Conservation (phyloP, 805 yeast species). For the Monosporozyma servazzii region DNA sequence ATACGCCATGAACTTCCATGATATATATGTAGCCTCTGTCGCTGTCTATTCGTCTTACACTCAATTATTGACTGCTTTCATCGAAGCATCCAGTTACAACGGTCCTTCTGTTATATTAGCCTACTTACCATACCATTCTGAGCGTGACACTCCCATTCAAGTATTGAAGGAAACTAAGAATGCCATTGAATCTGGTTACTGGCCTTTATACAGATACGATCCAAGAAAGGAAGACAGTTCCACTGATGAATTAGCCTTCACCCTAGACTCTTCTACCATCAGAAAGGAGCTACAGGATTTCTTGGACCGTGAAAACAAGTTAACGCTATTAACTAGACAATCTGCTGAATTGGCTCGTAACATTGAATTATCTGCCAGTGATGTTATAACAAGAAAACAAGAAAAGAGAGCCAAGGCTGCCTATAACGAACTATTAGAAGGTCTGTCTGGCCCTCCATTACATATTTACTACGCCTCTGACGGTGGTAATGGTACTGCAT, state of each 20-base stretch:
- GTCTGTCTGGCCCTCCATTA: slow-evolving; percentile 85
- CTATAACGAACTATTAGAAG: slow-evolving; percentile 66
- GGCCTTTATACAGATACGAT: slow-evolving; percentile 88
- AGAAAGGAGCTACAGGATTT: slow-evolving; percentile 68
- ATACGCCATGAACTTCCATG: slow-evolving; percentile 88
- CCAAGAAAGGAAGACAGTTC: slow-evolving; percentile 39
- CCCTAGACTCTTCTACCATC: slow-evolving; percentile 75
- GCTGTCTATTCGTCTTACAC: slow-evolving; percentile 92
- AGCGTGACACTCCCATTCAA: slow-evolving; percentile 57
- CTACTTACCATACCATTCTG: slow-evolving; percentile 66
- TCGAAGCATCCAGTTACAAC: slow-evolving; percentile 79
- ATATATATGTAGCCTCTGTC: slow-evolving; percentile 85
- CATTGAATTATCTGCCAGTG: slow-evolving; percentile 53
- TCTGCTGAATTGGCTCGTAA: slow-evolving; percentile 72
- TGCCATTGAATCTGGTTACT: slow-evolving; percentile 89
- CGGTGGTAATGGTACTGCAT: slow-evolving; percentile 77
- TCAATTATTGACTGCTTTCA: slow-evolving; percentile 77
- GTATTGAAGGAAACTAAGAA: slow-evolving; percentile 78
- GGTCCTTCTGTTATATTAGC: slow-evolving; percentile 93
- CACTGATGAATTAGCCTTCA: slow-evolving; percentile 48
- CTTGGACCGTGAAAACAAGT: slow-evolving; percentile 81
- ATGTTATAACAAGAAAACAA: slow-evolving; percentile 51
- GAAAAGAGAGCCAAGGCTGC: slow-evolving; percentile 66
- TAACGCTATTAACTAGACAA: slow-evolving; percentile 62
- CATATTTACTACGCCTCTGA: slow-evolving; percentile 84